phyloP scores from a whole-genome alignment of 495 filamentous ascomycete genomes.

The Entonaema liquescens region DNA sequence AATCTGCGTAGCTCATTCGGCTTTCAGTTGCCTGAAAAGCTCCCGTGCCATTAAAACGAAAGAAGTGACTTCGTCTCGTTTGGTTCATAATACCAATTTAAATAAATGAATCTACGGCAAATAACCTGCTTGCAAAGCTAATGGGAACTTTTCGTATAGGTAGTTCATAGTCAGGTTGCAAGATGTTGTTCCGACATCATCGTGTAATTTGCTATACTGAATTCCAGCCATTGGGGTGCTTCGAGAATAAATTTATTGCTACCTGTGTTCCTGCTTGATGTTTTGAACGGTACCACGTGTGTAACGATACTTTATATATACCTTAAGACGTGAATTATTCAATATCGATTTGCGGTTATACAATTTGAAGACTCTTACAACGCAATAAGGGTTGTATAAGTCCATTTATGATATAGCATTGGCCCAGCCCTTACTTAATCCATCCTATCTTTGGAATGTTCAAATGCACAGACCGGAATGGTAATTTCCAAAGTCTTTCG shows the following conservation, averaged over 20 bases:
- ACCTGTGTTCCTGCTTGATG: background rate
- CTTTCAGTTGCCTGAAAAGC: background rate
- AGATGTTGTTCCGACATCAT: background rate
- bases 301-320: too few relatives aligned
- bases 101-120: background rate
- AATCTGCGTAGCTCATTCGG: background rate
- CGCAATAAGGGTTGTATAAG: too few relatives aligned
- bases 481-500: background rate
- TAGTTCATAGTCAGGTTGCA: slow-evolving; percentile 6
- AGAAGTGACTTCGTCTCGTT: background rate
- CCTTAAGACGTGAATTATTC: too few relatives aligned
- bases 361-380: too few relatives aligned
- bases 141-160: background rate
- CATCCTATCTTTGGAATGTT: background rate
- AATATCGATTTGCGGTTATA: too few relatives aligned
- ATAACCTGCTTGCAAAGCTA: background rate
- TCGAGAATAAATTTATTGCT: slow-evolving; percentile 5
- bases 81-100: background rate
- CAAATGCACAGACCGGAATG: background rate
- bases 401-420: background rate
- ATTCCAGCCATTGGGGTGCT: slow-evolving; percentile 8
- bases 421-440: background rate
- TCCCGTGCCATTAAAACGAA: background rate
- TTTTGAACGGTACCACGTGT: background rate
- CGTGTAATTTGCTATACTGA: background rate